Conservation (phyloP, 306 rosid genomes). For the Heteromeles arbutifolia region DNA sequence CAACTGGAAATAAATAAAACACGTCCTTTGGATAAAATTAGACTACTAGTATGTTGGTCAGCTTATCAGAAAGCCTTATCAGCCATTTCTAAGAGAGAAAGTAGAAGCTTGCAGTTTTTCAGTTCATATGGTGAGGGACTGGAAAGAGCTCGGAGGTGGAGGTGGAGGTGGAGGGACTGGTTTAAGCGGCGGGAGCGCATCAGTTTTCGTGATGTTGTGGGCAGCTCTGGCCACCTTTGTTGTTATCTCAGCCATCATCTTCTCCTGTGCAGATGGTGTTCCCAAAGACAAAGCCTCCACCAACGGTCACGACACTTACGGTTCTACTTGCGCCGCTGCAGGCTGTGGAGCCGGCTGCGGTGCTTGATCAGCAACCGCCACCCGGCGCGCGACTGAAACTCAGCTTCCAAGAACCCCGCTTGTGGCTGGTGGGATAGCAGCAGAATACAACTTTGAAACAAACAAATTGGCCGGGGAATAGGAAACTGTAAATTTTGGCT, state of each 20-base stretch:
- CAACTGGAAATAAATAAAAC: background rate
- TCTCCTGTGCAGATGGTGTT: conserved; percentile 62
- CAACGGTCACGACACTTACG: background rate
- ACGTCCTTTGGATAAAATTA: background rate
- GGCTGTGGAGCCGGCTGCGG: conserved; percentile 56
- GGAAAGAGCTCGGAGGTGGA: conserved; percentile 30
- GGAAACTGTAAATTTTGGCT: background rate
- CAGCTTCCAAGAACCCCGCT: background rate
- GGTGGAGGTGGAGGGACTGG: conserved; percentile 9
- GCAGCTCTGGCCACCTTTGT: conserved; percentile 30
- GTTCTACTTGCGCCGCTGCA: conserved; percentile 29
- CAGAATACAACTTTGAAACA: background rate
- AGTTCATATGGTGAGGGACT: conserved; percentile 40
- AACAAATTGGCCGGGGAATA: background rate
- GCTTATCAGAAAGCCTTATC: background rate
- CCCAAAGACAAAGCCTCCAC: conserved; percentile 38
- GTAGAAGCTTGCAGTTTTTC: background rate
- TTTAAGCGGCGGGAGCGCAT: conserved; percentile 8
- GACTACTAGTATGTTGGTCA: background rate
- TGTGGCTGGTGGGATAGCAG: background rate
- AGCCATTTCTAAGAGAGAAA: background rate
- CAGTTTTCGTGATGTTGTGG: conserved; percentile 32
- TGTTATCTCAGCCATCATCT: conserved; percentile 40
- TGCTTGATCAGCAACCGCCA: conserved; percentile 20
- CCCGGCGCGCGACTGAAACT: background rate